Evolutionary conservation across 2,329 filamentous ascomycete genomes (phyloP).

Genomic region (Alternaria dauci): DNA sequence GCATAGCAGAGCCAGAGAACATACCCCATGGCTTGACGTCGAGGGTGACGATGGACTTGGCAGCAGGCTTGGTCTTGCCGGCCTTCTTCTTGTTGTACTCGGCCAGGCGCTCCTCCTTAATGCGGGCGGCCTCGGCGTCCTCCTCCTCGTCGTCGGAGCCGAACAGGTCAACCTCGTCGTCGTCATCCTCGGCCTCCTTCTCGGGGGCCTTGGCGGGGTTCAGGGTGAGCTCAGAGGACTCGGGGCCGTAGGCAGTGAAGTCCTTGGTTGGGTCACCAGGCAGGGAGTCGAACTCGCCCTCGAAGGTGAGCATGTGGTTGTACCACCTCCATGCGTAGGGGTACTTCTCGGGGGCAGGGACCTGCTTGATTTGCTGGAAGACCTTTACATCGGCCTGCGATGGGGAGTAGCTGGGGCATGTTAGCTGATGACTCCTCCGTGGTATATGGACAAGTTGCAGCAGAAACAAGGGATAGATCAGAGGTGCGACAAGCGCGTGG

Average conservation of each 20-base stretch:
- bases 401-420: conserved; percentile 64
- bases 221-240: conserved; percentile 76
- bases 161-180: conserved; percentile 90
- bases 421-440: conserved; percentile 34
- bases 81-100: conserved; percentile 99
- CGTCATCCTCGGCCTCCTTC: conserved; percentile 63
- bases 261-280: conserved; percentile 90
- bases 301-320: conserved; percentile 95
- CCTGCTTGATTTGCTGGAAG: conserved; percentile 85
- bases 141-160: conserved; percentile 81
- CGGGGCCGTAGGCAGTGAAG: conserved; percentile 91
- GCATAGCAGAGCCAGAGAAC: conserved; percentile 47
- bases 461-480: conserved; percentile 55
- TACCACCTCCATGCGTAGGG: conserved; percentile 97
- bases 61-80: conserved; percentile 85
- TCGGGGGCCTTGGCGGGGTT: conserved; percentile 87
- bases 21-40: conserved; percentile 99
- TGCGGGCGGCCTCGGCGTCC: conserved; percentile 75
- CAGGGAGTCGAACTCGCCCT: conserved; percentile 90
- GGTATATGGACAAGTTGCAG: conserved; percentile 17
- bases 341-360: conserved; percentile 85
- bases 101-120: conserved; percentile 88
- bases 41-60: conserved; percentile 95
- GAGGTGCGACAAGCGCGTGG: conserved; percentile 80
- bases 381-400: conserved; percentile 95